Percentiles rank a stretch among this genome's conserved stretches.
Evolutionary conservation across 2,329 filamentous ascomycete genomes (phyloP).

Genomic region (Teratosphaeria viscida): DNA sequence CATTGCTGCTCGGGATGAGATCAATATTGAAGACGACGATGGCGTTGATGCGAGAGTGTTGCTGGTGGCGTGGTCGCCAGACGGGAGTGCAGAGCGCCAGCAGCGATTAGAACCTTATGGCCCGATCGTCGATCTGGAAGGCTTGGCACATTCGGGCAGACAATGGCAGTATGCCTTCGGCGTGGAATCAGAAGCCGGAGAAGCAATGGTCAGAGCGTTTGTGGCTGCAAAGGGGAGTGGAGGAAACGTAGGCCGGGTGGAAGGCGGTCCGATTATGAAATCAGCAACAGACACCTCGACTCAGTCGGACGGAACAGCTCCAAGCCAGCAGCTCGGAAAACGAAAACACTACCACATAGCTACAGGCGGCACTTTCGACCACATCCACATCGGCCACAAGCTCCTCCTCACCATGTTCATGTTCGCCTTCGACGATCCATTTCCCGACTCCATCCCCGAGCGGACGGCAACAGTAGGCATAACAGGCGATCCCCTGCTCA

Average conservation of each 20-base stretch:
- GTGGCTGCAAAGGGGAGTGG: conserved; percentile 22
- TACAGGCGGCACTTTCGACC: conserved; percentile 91
- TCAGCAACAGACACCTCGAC: background rate
- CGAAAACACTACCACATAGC: conserved; percentile 47
- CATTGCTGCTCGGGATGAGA: conserved; percentile 54
- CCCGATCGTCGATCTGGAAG: conserved; percentile 40
- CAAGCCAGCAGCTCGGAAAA: background rate
- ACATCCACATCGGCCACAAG: conserved; percentile 91
- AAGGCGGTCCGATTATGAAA: conserved; percentile 9
- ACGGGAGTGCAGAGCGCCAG: conserved; percentile 7
- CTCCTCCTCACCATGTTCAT: conserved; percentile 83
- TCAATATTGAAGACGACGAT: conserved; percentile 54
- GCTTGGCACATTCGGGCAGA: conserved; percentile 38
- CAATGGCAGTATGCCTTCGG: conserved; percentile 58
- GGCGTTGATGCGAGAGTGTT: conserved; percentile 69
- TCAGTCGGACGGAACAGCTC: background rate
- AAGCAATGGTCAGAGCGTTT: conserved; percentile 44
- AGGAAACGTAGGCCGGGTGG: conserved; percentile 25
- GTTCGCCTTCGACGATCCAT: conserved; percentile 49
- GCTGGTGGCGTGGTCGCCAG: conserved; percentile 52
- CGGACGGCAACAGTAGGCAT: conserved; percentile 70
- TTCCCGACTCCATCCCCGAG: conserved; percentile 5
- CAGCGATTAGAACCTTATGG: conserved; percentile 27
- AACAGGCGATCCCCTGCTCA: conserved; percentile 74
- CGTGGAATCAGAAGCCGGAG: conserved; percentile 54